These are phyloP conservation scores for Moricandia arvensis DNA, from an alignment of 345 rosid species.

Conservation along the genomic window DNA sequence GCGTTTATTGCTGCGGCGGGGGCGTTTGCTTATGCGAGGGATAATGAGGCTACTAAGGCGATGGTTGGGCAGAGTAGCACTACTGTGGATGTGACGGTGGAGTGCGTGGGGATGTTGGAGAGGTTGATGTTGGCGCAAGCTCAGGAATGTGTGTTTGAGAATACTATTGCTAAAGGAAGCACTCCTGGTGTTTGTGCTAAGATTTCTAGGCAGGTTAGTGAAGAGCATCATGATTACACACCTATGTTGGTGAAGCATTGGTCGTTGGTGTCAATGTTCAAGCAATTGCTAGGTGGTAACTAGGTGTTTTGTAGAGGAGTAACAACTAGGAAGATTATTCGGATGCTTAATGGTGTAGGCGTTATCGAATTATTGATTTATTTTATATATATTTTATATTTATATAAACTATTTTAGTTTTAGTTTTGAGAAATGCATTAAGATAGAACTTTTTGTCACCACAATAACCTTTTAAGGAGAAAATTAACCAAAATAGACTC, in stretches of 20 bases:
- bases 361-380: too few relatives aligned
- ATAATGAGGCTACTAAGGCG: conserved; percentile 74
- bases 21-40: conserved; percentile 69
- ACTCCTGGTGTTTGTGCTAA: conserved; percentile 95
- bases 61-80: conserved; percentile 67
- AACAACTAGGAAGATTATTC: too few relatives aligned
- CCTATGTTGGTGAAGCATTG: background rate
- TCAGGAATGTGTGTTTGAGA: conserved; percentile 97
- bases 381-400: too few relatives aligned
- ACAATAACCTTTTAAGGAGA: too few relatives aligned
- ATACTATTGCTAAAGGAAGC: conserved; percentile 92
- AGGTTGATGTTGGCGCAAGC: conserved; percentile 94
- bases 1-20: conserved; percentile 89
- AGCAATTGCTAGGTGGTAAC: too few relatives aligned
- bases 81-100: conserved; percentile 78
- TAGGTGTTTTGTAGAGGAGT: too few relatives aligned
- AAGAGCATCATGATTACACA: background rate
- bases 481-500: too few relatives aligned
- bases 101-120: conserved; percentile 93
- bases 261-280: too few relatives aligned
- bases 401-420: too few relatives aligned
- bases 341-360: too few relatives aligned
- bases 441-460: too few relatives aligned
- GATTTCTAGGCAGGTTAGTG: conserved; percentile 84
- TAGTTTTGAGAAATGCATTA: too few relatives aligned